Evolutionary conservation across 257 asterid genomes (phyloP), one percentile per base, ranked within the genome.

Genomic region (Scutellaria barbata): DNA sequence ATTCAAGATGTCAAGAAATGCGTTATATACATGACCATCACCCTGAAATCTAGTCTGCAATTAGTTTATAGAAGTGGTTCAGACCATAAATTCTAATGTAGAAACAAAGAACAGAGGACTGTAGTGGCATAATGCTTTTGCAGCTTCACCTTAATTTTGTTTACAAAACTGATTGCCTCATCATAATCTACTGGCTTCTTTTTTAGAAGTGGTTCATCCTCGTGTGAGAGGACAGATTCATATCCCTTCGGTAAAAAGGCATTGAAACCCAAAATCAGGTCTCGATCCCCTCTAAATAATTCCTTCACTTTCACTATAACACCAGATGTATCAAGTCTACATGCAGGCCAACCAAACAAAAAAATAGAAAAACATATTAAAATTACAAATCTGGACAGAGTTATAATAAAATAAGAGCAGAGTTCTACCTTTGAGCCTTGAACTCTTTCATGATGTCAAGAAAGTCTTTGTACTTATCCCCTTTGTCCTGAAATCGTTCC

Each of bases 371-470:
- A 40, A 66, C 64, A 41, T 42, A 61, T 43, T 47, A 64, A 14
- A 10, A 17, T 18, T 14, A 47, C 35, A 60, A 47, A 65, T 25
- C 66, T 33, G 37, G 54, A 42, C n/a, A 53, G 77, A 57, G 40
- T 35, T 47, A 61, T 52, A 48, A 66, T 68, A 54, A 8, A 20
- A 59, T 67, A 30, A 47, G 41, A 17, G 30, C 35, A 66, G 60
- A 37, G n/a, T 51, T 47, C 61, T 60, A 86, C 99, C 96, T 95
- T 79, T 89, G 96, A 59, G 92, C 83, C 85, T 92, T 92, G 83
- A 92, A 95, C 77, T 88, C 94, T 81, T 92, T 95, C 99, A 95
- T 92, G 73, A 95, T 91, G 43, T 86, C 99, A 77, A 95, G 95
- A 81, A 95, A 95, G 46, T 90, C 92, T 42, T 90, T 89, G 43